A percentile compares a stretch with the other conserved stretches of the same genome.
phyloP scores from a whole-genome alignment of 1,284 basidiomycete species.

The Microbotryomycetes sp. region DNA sequence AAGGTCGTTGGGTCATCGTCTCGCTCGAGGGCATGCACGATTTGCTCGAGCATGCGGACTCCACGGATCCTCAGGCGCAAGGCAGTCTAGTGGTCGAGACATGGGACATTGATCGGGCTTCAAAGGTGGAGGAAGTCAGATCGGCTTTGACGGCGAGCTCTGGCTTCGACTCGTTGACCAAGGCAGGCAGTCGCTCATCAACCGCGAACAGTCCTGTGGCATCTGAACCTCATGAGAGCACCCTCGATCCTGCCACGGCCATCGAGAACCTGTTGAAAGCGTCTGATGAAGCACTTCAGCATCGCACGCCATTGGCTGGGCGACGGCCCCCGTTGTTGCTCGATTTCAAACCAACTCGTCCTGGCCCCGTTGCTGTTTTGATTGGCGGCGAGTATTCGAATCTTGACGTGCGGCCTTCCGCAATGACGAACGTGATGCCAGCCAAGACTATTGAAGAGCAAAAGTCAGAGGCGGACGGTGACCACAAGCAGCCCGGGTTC shows the following conservation, averaged over 20 bases:
- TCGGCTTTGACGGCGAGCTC: neutral
- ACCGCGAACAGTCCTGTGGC: neutral
- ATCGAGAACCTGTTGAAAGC: conserved; percentile 55
- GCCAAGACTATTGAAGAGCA: neutral
- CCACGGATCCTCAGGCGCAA: neutral
- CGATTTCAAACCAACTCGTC: neutral
- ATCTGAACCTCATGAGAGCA: conserved; percentile 49
- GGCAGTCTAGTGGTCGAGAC: conserved; percentile 48
- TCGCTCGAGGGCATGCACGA: conserved; percentile 52
- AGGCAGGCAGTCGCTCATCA: neutral
- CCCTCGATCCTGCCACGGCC: conserved; percentile 58
- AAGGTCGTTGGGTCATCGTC: conserved; percentile 80
- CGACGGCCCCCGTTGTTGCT: neutral
- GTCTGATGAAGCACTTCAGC: neutral
- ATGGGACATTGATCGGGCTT: conserved; percentile 65
- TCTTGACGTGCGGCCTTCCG: neutral
- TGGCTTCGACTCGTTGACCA: neutral
- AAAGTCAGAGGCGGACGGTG: neutral
- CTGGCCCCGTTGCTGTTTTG: neutral
- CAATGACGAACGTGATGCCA: neutral
- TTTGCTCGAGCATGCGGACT: neutral
- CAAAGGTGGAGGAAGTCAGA: conserved; percentile 59
- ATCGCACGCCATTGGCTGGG: too few species aligned
- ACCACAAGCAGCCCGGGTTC: conserved; percentile 51
- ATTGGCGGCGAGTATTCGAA: neutral